Evolutionary conservation across 768 basidiomycete species (phyloP).

Genomic region (Trametes meyenii): DNA sequence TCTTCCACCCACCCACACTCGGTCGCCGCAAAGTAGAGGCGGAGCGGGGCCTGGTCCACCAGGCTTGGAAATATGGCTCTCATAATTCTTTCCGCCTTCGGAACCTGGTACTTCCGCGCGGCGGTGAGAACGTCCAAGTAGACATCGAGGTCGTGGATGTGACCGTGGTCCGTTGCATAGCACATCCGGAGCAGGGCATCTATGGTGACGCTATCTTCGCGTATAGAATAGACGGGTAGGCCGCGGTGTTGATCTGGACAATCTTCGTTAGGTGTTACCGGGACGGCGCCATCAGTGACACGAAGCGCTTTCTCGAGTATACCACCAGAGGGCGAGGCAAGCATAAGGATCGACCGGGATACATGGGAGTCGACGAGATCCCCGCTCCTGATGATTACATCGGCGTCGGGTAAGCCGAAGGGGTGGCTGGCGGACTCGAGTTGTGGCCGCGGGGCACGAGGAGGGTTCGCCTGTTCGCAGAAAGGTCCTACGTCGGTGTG

Average conservation of each 20-base stretch:
- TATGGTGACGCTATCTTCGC: slow-evolving; percentile 46
- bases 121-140: slow-evolving; percentile 9
- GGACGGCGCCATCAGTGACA: too few species aligned
- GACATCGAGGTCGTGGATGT: slow-evolving; percentile 14
- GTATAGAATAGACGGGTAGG: not conserved
- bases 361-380: slow-evolving; percentile 16
- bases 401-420: slow-evolving; percentile 8
- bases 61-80: not conserved
- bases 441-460: not conserved
- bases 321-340: slow-evolving; percentile 33
- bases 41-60: not conserved
- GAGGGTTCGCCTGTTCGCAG: not conserved
- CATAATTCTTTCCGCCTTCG: not conserved
- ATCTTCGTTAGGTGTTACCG: too few species aligned
- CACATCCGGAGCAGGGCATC: slow-evolving; percentile 39
- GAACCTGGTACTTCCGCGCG: not conserved
- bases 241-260: not conserved
- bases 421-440: not conserved
- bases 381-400: slow-evolving; percentile 9
- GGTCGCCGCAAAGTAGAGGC: slow-evolving; percentile 31
- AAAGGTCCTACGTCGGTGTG: not conserved
- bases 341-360: not conserved
- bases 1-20: not conserved
- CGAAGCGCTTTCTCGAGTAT: not conserved
- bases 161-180: slow-evolving; percentile 23